Evolutionary conservation across 768 basidiomycete species (phyloP).

Genomic region (Lactifluus pinguis): DNA sequence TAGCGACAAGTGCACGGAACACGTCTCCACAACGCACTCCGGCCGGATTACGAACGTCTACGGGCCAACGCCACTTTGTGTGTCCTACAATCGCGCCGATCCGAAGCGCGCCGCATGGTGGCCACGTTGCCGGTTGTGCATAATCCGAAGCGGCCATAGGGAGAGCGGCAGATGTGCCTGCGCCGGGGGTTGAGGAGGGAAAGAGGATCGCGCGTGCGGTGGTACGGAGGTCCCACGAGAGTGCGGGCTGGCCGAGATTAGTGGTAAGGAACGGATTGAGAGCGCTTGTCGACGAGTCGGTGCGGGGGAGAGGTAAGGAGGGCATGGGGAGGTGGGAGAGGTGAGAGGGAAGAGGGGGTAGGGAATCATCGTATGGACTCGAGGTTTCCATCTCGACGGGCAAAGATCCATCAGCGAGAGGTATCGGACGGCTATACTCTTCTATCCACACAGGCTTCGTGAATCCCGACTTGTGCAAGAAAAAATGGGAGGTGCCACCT

Average conservation of each 20-base stretch:
- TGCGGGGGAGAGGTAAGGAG: constrained; percentile 14
- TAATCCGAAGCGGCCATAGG: constrained; percentile 21
- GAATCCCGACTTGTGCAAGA: not conserved
- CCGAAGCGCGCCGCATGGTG: constrained; percentile 48
- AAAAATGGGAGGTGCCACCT: not conserved
- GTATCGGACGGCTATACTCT: not conserved
- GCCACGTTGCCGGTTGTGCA: constrained; percentile 57
- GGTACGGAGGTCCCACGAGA: constrained; percentile 42
- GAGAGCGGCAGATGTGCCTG: constrained; percentile 24
- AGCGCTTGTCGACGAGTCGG: constrained; percentile 39
- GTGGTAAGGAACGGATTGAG: constrained; percentile 52
- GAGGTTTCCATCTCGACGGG: not conserved
- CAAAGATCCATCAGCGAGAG: not conserved
- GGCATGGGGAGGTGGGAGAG: constrained; percentile 31
- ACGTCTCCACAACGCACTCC: constrained; percentile 48
- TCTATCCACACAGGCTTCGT: not conserved
- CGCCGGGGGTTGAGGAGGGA: constrained; percentile 24
- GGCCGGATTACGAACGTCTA: constrained; percentile 36
- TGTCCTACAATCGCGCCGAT: constrained; percentile 45
- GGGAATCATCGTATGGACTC: constrained; percentile 30
- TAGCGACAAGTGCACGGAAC: constrained; percentile 35
- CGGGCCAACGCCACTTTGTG: constrained; percentile 46
- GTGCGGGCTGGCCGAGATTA: constrained; percentile 31
- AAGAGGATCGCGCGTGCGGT: constrained; percentile 18
- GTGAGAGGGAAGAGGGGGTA: constrained; percentile 35